Percentiles rank a stretch among this genome's conserved stretches.
Evolutionary conservation across 1,284 basidiomycete species (phyloP).

Genomic region (Phellinidium pouzarii): DNA sequence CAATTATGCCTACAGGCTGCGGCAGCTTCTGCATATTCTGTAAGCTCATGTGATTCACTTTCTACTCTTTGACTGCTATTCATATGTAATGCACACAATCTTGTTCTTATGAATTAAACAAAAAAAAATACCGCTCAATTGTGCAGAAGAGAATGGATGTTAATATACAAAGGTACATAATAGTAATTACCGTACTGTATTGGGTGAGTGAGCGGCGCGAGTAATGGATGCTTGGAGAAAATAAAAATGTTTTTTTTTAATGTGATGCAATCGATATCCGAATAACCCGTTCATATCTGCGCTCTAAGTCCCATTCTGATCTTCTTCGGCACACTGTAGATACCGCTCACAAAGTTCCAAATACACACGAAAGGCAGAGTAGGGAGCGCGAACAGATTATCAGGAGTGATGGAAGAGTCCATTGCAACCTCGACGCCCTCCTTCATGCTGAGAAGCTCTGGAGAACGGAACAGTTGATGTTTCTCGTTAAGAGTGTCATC

Average conservation of each 20-base stretch:
- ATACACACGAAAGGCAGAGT: conserved; percentile 7
- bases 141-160: too few species aligned
- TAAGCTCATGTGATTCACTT: too few species aligned
- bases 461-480: conserved; percentile 1
- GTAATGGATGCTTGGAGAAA: background rate
- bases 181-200: too few species aligned
- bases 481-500: conserved; percentile 1
- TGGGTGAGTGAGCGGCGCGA: too few species aligned
- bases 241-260: too few species aligned
- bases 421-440: conserved; percentile 3
- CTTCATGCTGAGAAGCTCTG: background rate
- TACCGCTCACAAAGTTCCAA: conserved; percentile 12
- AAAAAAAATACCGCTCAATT: too few species aligned
- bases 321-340: conserved; percentile 9
- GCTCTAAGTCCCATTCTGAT: background rate
- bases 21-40: too few species aligned
- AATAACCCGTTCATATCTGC: background rate
- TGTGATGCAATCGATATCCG: background rate
- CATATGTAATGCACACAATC: too few species aligned
- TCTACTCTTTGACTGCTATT: too few species aligned
- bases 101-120: too few species aligned
- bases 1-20: too few species aligned
- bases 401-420: conserved; percentile 4
- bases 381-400: conserved; percentile 10
- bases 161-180: too few species aligned